Evolutionary conservation across 441 rosid species (phyloP).

Genomic region (Gossypium laxum): DNA sequence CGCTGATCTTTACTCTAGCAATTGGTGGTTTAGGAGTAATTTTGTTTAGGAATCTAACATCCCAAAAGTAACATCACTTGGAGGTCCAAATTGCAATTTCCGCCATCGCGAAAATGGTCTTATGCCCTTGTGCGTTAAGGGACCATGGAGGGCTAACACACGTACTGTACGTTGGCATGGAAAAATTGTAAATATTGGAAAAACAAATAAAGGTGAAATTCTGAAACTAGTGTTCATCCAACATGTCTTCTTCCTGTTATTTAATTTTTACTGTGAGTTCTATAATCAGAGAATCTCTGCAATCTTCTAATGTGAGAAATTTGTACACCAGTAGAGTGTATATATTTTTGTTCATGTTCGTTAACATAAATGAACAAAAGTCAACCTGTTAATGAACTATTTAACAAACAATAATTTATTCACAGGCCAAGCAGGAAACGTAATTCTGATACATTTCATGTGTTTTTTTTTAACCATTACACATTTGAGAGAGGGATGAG

Average conservation of each 20-base stretch:
- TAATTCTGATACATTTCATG: background rate
- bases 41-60: constrained; percentile 36
- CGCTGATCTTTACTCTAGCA: constrained; percentile 52
- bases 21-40: constrained; percentile 53
- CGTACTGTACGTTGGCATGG: background rate
- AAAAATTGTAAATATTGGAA: background rate
- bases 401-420: background rate
- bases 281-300: background rate
- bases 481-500: background rate
- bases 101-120: background rate
- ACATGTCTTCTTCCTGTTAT: background rate
- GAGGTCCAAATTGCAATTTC: background rate
- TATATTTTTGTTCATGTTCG: background rate
- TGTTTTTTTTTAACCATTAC: background rate
- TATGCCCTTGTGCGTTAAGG: background rate
- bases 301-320: background rate
- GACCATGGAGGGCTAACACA: background rate
- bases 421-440: background rate
- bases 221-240: background rate
- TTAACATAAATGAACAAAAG: background rate
- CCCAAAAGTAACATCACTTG: constrained; percentile 26
- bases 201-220: background rate
- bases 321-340: background rate
- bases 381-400: background rate
- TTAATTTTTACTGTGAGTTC: background rate